A percentile compares a stretch with the other conserved stretches of the same genome.
phyloP scores from a whole-genome alignment of 2,329 filamentous ascomycete species.

The Penicillium verrucosum region DNA sequence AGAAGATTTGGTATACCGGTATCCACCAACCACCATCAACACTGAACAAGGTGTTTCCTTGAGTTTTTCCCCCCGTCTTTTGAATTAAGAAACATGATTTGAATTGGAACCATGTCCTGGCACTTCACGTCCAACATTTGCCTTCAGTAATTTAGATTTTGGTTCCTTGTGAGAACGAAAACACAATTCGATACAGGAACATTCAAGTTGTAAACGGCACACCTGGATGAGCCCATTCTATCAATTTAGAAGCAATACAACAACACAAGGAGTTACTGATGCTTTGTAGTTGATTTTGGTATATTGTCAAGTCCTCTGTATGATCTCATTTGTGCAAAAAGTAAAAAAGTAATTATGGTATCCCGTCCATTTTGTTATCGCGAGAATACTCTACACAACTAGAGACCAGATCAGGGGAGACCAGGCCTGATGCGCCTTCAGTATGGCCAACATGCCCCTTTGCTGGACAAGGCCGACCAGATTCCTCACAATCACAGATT shows the following conservation, averaged over 20 bases:
- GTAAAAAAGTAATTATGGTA: too few species aligned
- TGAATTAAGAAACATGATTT: conserved; percentile 3
- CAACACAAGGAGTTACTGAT: not conserved
- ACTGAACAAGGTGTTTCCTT: conserved; percentile 1
- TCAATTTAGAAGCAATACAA: not conserved
- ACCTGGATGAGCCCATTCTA: not conserved
- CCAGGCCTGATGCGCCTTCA: too few species aligned
- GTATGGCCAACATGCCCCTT: too few species aligned
- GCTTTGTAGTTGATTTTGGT: too few species aligned
- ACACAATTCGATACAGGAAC: not conserved
- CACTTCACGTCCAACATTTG: not conserved
- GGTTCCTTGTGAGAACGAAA: not conserved
- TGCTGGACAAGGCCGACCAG: too few species aligned
- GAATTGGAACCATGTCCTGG: conserved; percentile 1
- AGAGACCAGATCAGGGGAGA: too few species aligned
- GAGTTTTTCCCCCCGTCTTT: not conserved
- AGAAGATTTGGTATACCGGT: conserved; percentile 13
- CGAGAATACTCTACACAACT: too few species aligned
- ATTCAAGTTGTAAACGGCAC: not conserved
- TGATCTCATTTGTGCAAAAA: too few species aligned
- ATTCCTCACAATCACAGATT: too few species aligned
- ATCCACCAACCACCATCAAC: not conserved
- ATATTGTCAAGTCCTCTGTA: too few species aligned
- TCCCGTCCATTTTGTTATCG: too few species aligned
- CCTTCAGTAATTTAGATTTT: not conserved